phyloP scores from a whole-genome alignment of 495 filamentous ascomycete genomes.

The Aspergillus leporis region DNA sequence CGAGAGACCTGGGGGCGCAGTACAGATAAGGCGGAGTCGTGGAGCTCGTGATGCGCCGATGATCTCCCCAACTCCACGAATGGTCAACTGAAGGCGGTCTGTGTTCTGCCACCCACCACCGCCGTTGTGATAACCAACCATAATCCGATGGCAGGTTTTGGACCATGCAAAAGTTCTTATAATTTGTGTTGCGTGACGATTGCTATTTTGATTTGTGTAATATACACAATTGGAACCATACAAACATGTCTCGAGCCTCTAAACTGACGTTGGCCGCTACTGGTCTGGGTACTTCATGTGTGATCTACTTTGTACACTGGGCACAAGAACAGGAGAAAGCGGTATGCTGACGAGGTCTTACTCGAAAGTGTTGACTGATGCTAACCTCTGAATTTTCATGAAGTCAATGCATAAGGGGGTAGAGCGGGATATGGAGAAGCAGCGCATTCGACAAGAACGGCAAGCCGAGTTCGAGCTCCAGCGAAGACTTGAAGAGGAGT shows the following conservation, averaged over 20 bases:
- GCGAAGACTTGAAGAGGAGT: constrained; percentile 79
- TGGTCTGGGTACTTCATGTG: constrained; percentile 69
- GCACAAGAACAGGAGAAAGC: constrained; percentile 83
- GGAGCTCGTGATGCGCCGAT: constrained; percentile 36
- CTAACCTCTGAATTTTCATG: background rate
- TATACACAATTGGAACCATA: background rate
- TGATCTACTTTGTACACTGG: constrained; percentile 85
- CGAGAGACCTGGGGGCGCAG: constrained; percentile 7
- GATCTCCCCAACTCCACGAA: constrained; percentile 39
- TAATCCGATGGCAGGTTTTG: constrained; percentile 25
- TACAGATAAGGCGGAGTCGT: constrained; percentile 24
- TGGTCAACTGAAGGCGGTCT: constrained; percentile 39
- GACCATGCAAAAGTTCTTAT: constrained; percentile 3
- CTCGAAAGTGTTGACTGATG: constrained; percentile 7
- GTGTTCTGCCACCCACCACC: constrained; percentile 36
- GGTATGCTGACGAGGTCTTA: constrained; percentile 48
- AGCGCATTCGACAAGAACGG: constrained; percentile 81
- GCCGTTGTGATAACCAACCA: constrained; percentile 34
- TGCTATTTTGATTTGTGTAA: constrained; percentile 1
- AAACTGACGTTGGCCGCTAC: constrained; percentile 83
- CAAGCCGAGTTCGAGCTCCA: constrained; percentile 95
- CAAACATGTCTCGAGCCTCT: constrained; percentile 79
- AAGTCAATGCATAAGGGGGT: constrained; percentile 89
- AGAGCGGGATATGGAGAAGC: constrained; percentile 91
- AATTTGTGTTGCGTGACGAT: constrained; percentile 1